phyloP scores from a whole-genome alignment of 345 rosid genomes.

The Eucalyptus regnans region DNA sequence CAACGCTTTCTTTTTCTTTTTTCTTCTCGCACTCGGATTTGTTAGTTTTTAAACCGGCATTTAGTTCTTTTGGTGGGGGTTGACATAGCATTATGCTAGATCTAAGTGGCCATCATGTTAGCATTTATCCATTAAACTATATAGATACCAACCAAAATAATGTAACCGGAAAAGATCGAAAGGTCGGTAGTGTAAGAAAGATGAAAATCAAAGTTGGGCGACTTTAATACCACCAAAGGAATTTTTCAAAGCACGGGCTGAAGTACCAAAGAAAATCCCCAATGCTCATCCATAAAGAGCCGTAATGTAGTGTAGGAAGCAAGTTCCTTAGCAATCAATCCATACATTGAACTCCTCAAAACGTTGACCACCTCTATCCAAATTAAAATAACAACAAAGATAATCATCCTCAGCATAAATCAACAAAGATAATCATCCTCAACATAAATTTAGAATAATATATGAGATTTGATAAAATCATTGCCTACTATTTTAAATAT shows the following conservation, averaged over 20 bases:
- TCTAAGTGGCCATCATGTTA: neutral
- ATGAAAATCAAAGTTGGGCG: neutral
- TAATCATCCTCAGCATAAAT: neutral
- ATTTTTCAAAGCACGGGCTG: neutral
- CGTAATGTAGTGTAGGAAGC: neutral
- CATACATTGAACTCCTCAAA: neutral
- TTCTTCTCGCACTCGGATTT: neutral
- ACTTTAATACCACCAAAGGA: neutral
- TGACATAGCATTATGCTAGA: neutral
- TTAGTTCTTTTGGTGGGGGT: neutral
- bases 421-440: neutral
- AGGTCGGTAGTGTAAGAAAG: neutral
- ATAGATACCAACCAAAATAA: neutral
- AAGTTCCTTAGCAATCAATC: neutral
- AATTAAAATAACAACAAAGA: neutral
- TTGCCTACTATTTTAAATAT: no score
- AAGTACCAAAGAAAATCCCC: accelerated
- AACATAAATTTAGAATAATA: no score
- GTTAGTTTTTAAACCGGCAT: neutral
- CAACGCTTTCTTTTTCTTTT: accelerated
- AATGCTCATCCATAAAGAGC: neutral
- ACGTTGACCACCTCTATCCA: neutral
- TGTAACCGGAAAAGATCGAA: neutral
- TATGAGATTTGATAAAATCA: no score
- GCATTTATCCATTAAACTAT: neutral